Evolutionary conservation across 768 basidiomycete species (phyloP), one percentile per base, ranked within the genome.

Genomic region (Nidularia pulvinata): DNA sequence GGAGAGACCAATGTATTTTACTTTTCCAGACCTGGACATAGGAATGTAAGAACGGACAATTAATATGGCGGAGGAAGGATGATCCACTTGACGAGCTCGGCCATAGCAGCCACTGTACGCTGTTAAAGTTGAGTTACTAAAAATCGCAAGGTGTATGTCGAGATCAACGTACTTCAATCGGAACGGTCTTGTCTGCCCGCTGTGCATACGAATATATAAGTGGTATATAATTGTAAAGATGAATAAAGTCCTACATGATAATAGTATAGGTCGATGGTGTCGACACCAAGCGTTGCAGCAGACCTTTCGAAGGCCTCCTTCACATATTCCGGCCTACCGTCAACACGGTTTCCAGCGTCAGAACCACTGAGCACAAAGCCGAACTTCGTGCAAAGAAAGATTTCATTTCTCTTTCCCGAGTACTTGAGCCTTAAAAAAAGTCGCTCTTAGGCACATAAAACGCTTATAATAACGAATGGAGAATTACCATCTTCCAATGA

Each of bases 351-450:
- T 39, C 57, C 64, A 7, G 51, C 59, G 14, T n/a, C n/a, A n/a
- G n/a, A n/a, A n/a, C n/a, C 49, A 54, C 33, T n/a, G 55, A 49
- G 11, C 45, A 35, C 2, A 54, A 55, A 22, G 2, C 70, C 65
- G 19, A 63, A 68, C 55, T 88, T 88, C 16, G 84, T 85, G 2
- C 84, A 83, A 16, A 88, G 72, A 67, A 86, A 88, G 32, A 85
- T 82, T 34, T 81, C 69, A 16, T 69, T 57, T 30, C 81, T 69
- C 50, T 79, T 80, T 6, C 81, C 82, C 7, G 77, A 80, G 11
- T 69, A 67, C 55, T 76, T 73, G 63, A 85, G 80, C 81, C 81
- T 68, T 50, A 5, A 45, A 6, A 13, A 11, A 44, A 42, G 7
- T 39, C 6, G 5, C 30, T 48, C 25, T 10, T 6, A 54, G 10